phyloP scores from a whole-genome alignment of 2,329 filamentous ascomycete genomes.

The Coniosporium uncinatum region DNA sequence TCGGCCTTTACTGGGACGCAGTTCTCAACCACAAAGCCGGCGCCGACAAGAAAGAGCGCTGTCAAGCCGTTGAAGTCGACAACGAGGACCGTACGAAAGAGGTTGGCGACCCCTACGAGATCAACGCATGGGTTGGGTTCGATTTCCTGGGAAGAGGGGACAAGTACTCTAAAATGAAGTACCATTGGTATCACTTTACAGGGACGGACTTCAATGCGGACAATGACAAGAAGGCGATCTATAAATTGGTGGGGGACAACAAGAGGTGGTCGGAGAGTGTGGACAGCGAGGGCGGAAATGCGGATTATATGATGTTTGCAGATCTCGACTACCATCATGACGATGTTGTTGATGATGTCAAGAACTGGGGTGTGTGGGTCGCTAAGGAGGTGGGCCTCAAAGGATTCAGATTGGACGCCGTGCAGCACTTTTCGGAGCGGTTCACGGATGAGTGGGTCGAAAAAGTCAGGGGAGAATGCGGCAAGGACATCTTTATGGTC shows the following conservation, averaged over 20 bases:
- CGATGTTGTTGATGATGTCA: conserved; percentile 58
- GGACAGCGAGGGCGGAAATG: conserved; percentile 59
- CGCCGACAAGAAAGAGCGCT: conserved; percentile 59
- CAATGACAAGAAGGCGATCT: conserved; percentile 54
- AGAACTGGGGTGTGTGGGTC: conserved; percentile 65
- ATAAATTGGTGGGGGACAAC: conserved; percentile 55
- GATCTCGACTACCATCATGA: conserved; percentile 61
- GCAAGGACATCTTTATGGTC: conserved; percentile 54
- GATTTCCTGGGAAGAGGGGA: conserved; percentile 56
- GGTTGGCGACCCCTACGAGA: conserved; percentile 50
- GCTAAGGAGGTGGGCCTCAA: conserved; percentile 52
- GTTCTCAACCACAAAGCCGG: conserved; percentile 70
- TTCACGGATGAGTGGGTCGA: conserved; percentile 62
- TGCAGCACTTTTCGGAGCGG: conserved; percentile 65
- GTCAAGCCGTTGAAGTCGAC: conserved; percentile 59
- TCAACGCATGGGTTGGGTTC: conserved; percentile 64
- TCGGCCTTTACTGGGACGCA: conserved; percentile 63
- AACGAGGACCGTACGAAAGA: conserved; percentile 46
- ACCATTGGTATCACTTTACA: conserved; percentile 62
- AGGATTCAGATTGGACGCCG: conserved; percentile 67
- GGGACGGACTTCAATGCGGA: conserved; percentile 61
- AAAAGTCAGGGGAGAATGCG: conserved; percentile 40
- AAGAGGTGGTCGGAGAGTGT: conserved; percentile 61
- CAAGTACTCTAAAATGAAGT: conserved; percentile 55
- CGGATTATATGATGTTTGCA: conserved; percentile 67